phyloP scores from a whole-genome alignment of 306 rosid genomes.

The cucumber (Cucumis sativus) region DNA sequence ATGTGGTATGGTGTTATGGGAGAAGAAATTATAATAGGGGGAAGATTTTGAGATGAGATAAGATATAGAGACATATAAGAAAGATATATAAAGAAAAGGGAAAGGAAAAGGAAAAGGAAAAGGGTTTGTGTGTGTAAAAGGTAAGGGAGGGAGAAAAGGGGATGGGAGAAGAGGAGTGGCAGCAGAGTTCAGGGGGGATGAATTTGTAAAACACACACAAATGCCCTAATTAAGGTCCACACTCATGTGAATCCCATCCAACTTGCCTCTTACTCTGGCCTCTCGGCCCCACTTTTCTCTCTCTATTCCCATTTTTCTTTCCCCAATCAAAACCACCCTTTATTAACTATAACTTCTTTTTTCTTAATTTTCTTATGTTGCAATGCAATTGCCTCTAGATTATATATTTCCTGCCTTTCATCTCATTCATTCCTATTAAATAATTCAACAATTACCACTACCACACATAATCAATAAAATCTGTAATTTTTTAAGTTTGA shows the following conservation, averaged over 20 bases:
- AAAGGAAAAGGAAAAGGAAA: neutral
- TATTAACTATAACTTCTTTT: too few relatives aligned
- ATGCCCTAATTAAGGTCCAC: conserved; percentile 30
- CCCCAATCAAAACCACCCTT: too few relatives aligned
- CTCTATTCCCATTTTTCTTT: conserved; percentile 31
- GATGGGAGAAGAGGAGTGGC: conserved; percentile 15
- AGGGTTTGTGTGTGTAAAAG: neutral
- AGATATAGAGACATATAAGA: neutral
- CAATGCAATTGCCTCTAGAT: too few relatives aligned
- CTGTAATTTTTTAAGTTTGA: too few relatives aligned
- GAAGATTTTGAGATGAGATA: conserved; percentile 9
- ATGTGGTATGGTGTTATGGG: neutral
- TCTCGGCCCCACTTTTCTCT: conserved; percentile 30
- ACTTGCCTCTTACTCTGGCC: conserved; percentile 34
- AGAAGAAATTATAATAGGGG: neutral
- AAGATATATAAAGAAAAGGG: neutral
- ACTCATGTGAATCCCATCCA: conserved; percentile 81
- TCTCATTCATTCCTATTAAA: too few relatives aligned
- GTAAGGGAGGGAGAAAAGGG: neutral
- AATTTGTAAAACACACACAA: conserved; percentile 28
- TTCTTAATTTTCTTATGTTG: too few relatives aligned
- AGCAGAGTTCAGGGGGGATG: conserved; percentile 91
- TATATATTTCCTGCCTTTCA: too few relatives aligned
- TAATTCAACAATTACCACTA: too few relatives aligned
- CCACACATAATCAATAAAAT: too few relatives aligned